Percentiles rank a stretch among this genome's conserved stretches.
Evolutionary conservation across 1,284 basidiomycete species (phyloP).

Genomic region (Flammula alnicola): DNA sequence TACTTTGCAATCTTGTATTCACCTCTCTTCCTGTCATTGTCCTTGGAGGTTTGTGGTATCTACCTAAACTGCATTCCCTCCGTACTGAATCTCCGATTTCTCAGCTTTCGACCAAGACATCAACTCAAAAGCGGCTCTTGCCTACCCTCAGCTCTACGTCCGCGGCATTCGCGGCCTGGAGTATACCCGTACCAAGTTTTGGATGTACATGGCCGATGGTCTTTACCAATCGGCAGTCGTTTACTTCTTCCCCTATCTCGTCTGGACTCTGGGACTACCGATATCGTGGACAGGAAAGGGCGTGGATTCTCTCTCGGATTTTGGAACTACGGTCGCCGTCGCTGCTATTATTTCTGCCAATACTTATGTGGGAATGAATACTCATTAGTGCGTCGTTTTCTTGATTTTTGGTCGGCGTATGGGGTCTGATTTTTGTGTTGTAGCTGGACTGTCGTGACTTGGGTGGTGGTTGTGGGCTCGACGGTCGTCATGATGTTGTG

Average conservation of each 20-base stretch:
- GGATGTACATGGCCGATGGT: conserved; percentile 94
- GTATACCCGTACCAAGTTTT: conserved; percentile 92
- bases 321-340: conserved; percentile 92
- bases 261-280: conserved; percentile 69
- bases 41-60: conserved; percentile 68
- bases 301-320: conserved; percentile 82
- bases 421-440: conserved; percentile 9
- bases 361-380: conserved; percentile 87
- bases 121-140: conserved; percentile 87
- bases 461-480: conserved; percentile 80
- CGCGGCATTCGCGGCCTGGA: conserved; percentile 92
- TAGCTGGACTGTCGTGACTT: conserved; percentile 90
- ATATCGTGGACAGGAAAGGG: conserved; percentile 76
- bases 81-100: conserved; percentile 7
- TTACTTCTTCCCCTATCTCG: conserved; percentile 88
- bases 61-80: not conserved
- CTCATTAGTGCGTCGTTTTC: conserved; percentile 68
- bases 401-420: not conserved
- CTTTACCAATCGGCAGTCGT: conserved; percentile 91
- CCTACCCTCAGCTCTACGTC: conserved; percentile 93
- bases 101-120: conserved; percentile 95
- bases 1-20: conserved; percentile 92
- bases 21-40: conserved; percentile 92
- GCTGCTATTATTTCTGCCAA: conserved; percentile 90
- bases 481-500: conserved; percentile 81